phyloP scores from a whole-genome alignment of 345 rosid genomes.

The Capsella bursapastoris region DNA sequence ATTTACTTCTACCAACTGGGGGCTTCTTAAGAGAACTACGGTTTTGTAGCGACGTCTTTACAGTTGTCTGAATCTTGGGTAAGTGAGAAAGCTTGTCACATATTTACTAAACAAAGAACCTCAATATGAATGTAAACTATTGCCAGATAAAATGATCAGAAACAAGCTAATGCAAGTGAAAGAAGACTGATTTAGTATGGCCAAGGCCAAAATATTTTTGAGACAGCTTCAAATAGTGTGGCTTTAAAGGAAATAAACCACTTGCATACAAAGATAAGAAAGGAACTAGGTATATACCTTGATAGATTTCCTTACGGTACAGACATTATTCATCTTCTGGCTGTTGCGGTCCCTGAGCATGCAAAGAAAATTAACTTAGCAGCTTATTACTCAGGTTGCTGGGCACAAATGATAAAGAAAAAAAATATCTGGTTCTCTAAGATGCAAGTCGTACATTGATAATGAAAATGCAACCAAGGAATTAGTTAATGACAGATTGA shows the following conservation, averaged over 20 bases:
- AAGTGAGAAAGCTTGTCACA: slow-evolving; percentile 29
- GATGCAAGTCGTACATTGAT: slow-evolving; percentile 2
- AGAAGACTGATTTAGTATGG: slow-evolving; percentile 2
- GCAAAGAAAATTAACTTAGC: slow-evolving; percentile 34
- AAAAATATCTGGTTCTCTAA: neutral
- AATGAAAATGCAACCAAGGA: slow-evolving; percentile 9
- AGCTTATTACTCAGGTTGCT: slow-evolving; percentile 16
- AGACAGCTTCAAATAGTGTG: slow-evolving; percentile 6
- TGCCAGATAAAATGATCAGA: slow-evolving; percentile 17
- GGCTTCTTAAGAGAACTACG: slow-evolving; percentile 44
- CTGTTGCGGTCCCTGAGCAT: slow-evolving; percentile 52
- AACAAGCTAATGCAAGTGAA: slow-evolving; percentile 20
- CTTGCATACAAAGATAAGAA: slow-evolving; percentile 18
- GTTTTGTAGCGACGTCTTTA: slow-evolving; percentile 39
- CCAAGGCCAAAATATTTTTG: neutral
- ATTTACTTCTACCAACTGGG: slow-evolving; percentile 41
- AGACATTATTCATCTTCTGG: slow-evolving; percentile 41
- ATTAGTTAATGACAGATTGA: neutral
- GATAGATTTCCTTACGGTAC: slow-evolving; percentile 48
- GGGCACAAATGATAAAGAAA: neutral
- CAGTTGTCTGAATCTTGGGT: slow-evolving; percentile 36
- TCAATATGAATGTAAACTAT: neutral
- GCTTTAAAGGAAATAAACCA: slow-evolving; percentile 15
- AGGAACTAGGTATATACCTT: slow-evolving; percentile 50
- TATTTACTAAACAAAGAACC: slow-evolving; percentile 16